Evolutionary conservation across 2,329 filamentous ascomycete species (phyloP), one percentile per base, ranked within the genome.

Genomic region (Ciborinia camelliae): DNA sequence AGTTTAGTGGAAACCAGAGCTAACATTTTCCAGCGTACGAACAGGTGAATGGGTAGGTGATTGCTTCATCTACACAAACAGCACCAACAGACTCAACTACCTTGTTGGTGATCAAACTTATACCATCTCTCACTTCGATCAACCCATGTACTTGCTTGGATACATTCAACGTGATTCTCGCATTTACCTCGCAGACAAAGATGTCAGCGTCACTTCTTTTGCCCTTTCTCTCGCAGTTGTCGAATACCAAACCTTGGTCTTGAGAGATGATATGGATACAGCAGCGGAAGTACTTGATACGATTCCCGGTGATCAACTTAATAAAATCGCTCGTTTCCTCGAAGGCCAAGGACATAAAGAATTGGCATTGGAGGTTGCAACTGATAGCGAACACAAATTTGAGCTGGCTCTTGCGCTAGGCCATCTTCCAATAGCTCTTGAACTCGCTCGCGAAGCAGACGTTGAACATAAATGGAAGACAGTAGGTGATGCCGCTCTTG

Each of bases 381-480:
- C 94, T 0, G 95, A 99, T 73, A 84, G 90, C 0, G 95, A 99
- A 79, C 95, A 99, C 80, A 95, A 96, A 75, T 98, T 99, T 73
- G 95, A 99, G 67, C 85, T 99, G 28, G 90, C 95, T 0, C 82
- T 99, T 39, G 84, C 87, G 3, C 82, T 99, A 51, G 91, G 89
- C 72, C 90, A 95, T 68, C 85, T 98, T 18, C 85, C 93, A 48
- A 90, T 94, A 73, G 94, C 94, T 0, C 84, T 97, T 3, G 88
- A 92, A 66, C 86, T 98, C 59, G 94, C 95, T 8, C 85, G 88
- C 48, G 83, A 90, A 76, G 90, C 92, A 14, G 90, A 97, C 69
- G 90, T 88, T 1, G 95, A 98, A 76, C 94, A 98, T 79, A 97
- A 97, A 79, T 99, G 95, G 95, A 98, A 98, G 84, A 93, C 87